Evolutionary conservation across 2,329 filamentous ascomycete genomes (phyloP), one percentile per base, ranked within the genome.

Genomic region (Scedosporium aurantiacum): DNA sequence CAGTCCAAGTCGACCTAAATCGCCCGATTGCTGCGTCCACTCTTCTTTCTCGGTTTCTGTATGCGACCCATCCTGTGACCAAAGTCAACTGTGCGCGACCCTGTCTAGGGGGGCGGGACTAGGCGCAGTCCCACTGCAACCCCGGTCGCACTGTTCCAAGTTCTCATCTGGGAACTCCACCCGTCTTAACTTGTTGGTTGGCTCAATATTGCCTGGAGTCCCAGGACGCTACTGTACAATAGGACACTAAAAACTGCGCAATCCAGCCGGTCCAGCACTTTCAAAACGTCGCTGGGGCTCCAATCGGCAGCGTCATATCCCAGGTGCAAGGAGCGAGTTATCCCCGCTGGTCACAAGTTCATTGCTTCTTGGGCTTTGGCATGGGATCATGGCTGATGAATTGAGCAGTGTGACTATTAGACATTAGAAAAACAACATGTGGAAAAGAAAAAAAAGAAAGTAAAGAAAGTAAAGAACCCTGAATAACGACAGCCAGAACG

Each of bases 61-160:
- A 52, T 52, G n/a, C 12, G 21, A 25, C 37, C 57, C 47, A 41
- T 60, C 57, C 57, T 60, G 57, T 60, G 57, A 60, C 43, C 57
- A 37, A 50, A 47, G 25, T 23, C 41, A 60, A 60, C 57, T 60
- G 57, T 60, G 57, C 41, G 57, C 41, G 57, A 52, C 57, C 41
- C 57, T 60, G 43, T 28, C 40, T 45, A 32, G 27, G 57, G 57
- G 57, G 14, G 57, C 57, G 57, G 57, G 57, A 60, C 57, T 28
- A 58, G 57, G 40, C 57, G 57, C 41, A 47, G 28, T 50, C 41
- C 57, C 57, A 52, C 57, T 52, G 57, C 21, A 50, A 50, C 57
- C 57, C 57, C 28, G 25, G 40, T 21, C 14, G 7, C 41, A 43
- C 47, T 52, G 47, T 12, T 47, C 37, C 43, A 41, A 41, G 40